Percentiles rank a stretch among this genome's conserved stretches.
These are phyloP conservation scores for Fusarium brevicatenulatum DNA, from an alignment of 2,329 filamentous ascomycete species.

Conservation along the genomic window DNA sequence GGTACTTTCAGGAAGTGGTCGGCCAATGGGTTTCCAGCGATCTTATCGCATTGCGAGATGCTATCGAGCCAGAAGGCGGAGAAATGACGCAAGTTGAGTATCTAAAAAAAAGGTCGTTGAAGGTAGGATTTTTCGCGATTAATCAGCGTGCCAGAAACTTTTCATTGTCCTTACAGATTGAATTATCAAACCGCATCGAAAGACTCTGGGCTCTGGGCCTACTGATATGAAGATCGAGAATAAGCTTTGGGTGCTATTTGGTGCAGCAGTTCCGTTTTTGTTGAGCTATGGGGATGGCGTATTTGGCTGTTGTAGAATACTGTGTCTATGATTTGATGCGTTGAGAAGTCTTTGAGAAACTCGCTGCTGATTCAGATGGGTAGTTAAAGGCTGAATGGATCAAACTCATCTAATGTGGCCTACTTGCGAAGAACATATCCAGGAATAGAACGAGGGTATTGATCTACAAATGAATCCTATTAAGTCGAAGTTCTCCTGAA, in stretches of 20 bases:
- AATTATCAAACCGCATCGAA: fast-evolving
- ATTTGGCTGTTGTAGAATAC: not conserved
- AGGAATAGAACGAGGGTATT: too few species aligned
- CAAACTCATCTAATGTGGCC: not conserved
- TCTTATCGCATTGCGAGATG: fast-evolving
- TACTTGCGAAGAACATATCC: too few species aligned
- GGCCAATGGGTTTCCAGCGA: not conserved
- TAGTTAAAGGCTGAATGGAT: not conserved
- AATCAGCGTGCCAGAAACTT: fast-evolving
- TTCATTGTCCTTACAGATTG: fast-evolving
- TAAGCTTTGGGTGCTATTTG: not conserved
- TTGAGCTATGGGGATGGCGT: not conserved
- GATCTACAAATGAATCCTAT: fast-evolving
- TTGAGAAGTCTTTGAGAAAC: not conserved
- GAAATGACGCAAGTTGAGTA: fast-evolving
- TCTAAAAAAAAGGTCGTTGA: fast-evolving
- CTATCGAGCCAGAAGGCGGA: fast-evolving
- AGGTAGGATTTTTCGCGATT: fast-evolving
- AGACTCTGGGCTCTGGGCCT: not conserved
- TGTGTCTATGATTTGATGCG: not conserved
- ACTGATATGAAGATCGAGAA: not conserved
- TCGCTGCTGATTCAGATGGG: fast-evolving
- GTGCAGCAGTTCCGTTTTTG: not conserved
- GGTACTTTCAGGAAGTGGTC: fast-evolving
- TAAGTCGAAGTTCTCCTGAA: not conserved